These are phyloP conservation scores for Scedosporium boydii DNA, from an alignment of 2,329 filamentous ascomycete genomes.

Conservation along the genomic window DNA sequence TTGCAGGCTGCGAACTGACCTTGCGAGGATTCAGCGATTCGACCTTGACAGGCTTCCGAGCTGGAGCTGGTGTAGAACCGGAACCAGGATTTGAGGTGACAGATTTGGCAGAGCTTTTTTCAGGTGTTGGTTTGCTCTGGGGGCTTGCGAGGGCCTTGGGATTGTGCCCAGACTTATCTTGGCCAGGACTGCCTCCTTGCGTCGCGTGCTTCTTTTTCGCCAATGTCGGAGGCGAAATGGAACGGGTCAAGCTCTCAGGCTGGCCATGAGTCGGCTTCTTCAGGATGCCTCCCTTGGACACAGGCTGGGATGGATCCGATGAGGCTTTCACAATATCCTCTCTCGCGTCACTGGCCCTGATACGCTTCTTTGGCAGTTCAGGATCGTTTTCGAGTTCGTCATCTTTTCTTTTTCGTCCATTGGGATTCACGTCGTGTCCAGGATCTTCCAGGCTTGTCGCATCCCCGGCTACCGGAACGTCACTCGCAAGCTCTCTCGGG, in stretches of 20 bases:
- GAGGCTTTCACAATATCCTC: conserved; percentile 6
- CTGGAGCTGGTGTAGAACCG: conserved; percentile 10
- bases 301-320: background rate
- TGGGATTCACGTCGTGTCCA: background rate
- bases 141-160: background rate
- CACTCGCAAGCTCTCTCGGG: conserved; percentile 18
- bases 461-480: conserved; percentile 10
- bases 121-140: conserved; percentile 9
- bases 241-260: background rate
- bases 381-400: background rate
- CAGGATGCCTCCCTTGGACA: background rate
- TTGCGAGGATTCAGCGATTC: conserved; percentile 60
- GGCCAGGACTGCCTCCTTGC: background rate
- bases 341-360: conserved; percentile 9
- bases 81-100: background rate
- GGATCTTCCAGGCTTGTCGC: conserved; percentile 5
- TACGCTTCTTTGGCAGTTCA: conserved; percentile 16
- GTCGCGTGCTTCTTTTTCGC: background rate
- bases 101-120: conserved; percentile 1
- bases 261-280: background rate
- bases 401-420: conserved; percentile 3
- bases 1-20: conserved; percentile 47
- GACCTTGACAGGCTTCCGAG: conserved; percentile 19
- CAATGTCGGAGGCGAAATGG: conserved; percentile 3
- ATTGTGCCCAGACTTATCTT: background rate